Percentiles rank a stretch among this genome's conserved stretches.
Evolutionary conservation across 1,139 yeast species (phyloP).

Genomic region (Martiniozyma asiatica): DNA sequence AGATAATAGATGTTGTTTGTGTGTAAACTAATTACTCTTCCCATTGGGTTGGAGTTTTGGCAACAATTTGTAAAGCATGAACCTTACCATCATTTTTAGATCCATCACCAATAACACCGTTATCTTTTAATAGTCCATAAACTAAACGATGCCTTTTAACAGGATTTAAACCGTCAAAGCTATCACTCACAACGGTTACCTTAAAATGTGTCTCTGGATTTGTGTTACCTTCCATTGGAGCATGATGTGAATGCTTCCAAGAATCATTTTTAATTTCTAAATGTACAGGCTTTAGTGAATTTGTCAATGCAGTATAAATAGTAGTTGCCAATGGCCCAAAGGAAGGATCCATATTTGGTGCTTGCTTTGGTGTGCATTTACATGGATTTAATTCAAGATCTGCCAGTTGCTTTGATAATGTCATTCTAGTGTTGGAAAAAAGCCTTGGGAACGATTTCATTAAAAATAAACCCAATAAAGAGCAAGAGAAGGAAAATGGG

Average conservation of each 20-base stretch:
- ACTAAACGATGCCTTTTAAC: conserved; percentile 58
- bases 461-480: too few species aligned
- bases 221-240: conserved; percentile 62
- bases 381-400: conserved; percentile 6
- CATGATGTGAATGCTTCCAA: conserved; percentile 80
- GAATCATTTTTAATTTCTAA: conserved; percentile 70
- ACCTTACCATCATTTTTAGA: conserved; percentile 23
- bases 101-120: conserved; percentile 29
- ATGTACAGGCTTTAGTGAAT: conserved; percentile 36
- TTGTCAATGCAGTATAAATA: conserved; percentile 35
- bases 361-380: conserved; percentile 8
- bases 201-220: conserved; percentile 84
- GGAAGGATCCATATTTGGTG: background rate
- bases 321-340: conserved; percentile 30
- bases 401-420: too few species aligned
- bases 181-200: conserved; percentile 57
- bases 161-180: conserved; percentile 60
- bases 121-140: conserved; percentile 48
- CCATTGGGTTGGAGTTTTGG: conserved; percentile 53
- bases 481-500: too few species aligned
- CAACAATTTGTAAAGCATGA: conserved; percentile 81
- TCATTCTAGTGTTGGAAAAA: too few species aligned
- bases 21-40: conserved; percentile 14
- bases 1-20: background rate
- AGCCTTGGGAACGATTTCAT: too few species aligned